A percentile compares a stretch with the other conserved stretches of the same genome.
phyloP scores from a whole-genome alignment of 2,329 filamentous ascomycete species.

The Apiospora rasikravindrae region DNA sequence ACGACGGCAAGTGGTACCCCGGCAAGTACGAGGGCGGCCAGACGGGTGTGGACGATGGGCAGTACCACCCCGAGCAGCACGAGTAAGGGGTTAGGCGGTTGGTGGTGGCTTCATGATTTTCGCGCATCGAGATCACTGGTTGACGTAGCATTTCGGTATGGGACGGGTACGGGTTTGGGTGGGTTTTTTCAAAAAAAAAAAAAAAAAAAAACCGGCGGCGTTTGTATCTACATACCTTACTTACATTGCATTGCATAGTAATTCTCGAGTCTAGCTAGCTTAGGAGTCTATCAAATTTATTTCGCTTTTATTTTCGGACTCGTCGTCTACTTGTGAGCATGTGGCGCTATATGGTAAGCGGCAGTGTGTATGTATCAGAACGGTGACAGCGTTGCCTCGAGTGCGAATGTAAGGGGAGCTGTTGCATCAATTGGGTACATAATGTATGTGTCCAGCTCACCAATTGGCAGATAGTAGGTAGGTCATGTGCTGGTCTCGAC shows the following conservation, averaged over 20 bases:
- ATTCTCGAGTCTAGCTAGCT: not conserved
- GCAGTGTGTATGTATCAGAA: too few relatives aligned
- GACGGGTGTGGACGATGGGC: not conserved
- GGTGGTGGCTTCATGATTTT: not conserved
- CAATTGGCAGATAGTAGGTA: too few relatives aligned
- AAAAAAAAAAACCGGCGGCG: not conserved
- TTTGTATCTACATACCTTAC: not conserved
- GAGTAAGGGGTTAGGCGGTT: not conserved
- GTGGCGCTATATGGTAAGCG: too few relatives aligned
- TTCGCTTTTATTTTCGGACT: not conserved
- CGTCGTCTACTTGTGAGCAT: not conserved
- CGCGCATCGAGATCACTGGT: not conserved
- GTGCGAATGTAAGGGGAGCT: too few relatives aligned
- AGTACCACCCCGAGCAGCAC: not conserved
- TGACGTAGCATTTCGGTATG: not conserved
- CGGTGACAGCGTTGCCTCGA: too few relatives aligned
- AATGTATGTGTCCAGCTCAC: too few relatives aligned
- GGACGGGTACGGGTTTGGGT: not conserved
- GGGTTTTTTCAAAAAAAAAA: not conserved
- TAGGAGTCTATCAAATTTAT: not conserved
- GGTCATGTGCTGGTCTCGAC: too few relatives aligned
- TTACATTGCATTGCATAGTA: not conserved
- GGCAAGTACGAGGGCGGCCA: not conserved
- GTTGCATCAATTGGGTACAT: too few relatives aligned
- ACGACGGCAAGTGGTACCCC: constrained; percentile 8